These are phyloP conservation scores for Suillus ampliporus DNA, from an alignment of 768 basidiomycete genomes.

Conservation along the genomic window DNA sequence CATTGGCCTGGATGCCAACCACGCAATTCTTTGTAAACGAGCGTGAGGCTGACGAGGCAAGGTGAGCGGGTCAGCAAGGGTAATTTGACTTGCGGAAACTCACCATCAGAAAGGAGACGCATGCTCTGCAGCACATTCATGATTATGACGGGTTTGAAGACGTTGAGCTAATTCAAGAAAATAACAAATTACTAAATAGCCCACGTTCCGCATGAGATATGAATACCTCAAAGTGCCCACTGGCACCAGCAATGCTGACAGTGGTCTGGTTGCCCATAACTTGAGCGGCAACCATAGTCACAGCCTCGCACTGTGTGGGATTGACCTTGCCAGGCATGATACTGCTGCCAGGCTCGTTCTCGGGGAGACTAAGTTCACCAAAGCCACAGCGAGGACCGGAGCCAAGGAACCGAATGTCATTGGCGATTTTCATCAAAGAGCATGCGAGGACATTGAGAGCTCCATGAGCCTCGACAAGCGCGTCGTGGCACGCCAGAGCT, in stretches of 20 bases:
- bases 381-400: constrained; percentile 98
- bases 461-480: constrained; percentile 97
- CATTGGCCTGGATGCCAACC: constrained; percentile 94
- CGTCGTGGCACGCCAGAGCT: constrained; percentile 95
- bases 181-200: constrained; percentile 13
- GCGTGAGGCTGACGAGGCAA: constrained; percentile 61
- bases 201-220: constrained; percentile 10
- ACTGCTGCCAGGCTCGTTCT: constrained; percentile 98
- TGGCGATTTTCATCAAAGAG: constrained; percentile 99
- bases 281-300: constrained; percentile 99
- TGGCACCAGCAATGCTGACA: constrained; percentile 90
- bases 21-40: constrained; percentile 98
- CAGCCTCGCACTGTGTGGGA: constrained; percentile 97
- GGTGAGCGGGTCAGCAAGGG: constrained; percentile 12
- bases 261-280: constrained; percentile 97
- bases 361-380: constrained; percentile 92
- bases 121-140: constrained; percentile 98
- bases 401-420: constrained; percentile 97
- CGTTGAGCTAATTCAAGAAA: constrained; percentile 74
- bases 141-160: constrained; percentile 99
- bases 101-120: constrained; percentile 90
- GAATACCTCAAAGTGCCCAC: constrained; percentile 93
- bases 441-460: constrained; percentile 96
- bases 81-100: constrained; percentile 24
- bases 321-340: constrained; percentile 99